Evolutionary conservation across 2,329 filamentous ascomycete genomes (phyloP).

Genomic region (Neonectria ditissima): DNA sequence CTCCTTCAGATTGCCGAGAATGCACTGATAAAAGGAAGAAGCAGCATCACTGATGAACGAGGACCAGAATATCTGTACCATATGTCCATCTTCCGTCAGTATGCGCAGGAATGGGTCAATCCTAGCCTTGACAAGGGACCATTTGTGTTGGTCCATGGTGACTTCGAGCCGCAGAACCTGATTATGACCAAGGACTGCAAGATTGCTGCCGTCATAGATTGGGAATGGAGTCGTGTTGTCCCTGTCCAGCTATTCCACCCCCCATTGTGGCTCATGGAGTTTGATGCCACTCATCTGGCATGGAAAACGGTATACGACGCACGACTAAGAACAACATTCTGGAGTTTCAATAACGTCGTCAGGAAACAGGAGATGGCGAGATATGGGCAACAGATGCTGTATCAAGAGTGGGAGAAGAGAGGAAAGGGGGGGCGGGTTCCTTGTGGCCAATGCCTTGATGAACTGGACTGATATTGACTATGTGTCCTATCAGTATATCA

Average conservation of each 20-base stretch:
- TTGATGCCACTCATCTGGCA: background rate
- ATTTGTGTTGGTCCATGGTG: background rate
- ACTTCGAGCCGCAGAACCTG: background rate
- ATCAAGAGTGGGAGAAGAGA: background rate
- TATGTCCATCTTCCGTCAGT: background rate
- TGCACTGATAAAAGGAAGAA: too few species aligned
- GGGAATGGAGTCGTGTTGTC: background rate
- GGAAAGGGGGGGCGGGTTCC: background rate
- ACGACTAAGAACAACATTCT: background rate
- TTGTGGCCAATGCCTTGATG: background rate
- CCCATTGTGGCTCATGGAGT: background rate
- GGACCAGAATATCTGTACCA: background rate
- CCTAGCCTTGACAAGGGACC: background rate
- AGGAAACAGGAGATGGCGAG: background rate
- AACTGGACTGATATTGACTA: slow-evolving; percentile 2
- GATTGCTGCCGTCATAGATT: background rate
- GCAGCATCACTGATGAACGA: background rate
- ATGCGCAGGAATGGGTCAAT: background rate
- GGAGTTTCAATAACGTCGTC: background rate
- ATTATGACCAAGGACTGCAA: background rate
- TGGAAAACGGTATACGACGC: background rate
- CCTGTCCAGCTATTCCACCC: background rate
- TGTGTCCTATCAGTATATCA: background rate
- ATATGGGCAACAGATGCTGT: slow-evolving; percentile 2
- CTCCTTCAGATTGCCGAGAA: too few species aligned